Percentiles rank a stretch among this genome's conserved stretches.
phyloP scores from a whole-genome alignment of 164 flowering plant species.

The Macadamia integrifolia region DNA sequence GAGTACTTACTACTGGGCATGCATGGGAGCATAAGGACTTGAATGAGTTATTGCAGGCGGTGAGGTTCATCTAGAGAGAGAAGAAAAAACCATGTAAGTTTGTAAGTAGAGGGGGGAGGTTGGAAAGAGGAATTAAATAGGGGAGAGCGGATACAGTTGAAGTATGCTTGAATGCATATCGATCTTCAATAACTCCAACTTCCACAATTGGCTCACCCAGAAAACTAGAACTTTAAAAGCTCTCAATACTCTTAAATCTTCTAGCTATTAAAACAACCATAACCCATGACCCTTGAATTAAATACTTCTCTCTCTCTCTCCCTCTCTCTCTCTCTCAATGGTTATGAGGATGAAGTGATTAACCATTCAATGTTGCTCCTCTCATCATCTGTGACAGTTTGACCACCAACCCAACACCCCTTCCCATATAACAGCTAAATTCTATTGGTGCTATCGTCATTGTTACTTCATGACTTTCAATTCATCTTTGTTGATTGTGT shows the following conservation, averaged over 20 bases:
- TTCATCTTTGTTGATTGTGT: too few species aligned
- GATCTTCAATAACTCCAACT: constrained; percentile 45
- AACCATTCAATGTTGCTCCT: neutral
- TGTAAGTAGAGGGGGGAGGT: neutral
- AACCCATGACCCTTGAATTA: constrained; percentile 17
- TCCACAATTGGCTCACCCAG: constrained; percentile 45
- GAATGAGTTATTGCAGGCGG: neutral
- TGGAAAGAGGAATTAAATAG: constrained; percentile 27
- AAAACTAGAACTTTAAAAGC: constrained; percentile 35
- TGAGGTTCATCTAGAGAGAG: neutral
- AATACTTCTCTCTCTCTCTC: constrained; percentile 2
- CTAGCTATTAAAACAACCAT: constrained; percentile 16
- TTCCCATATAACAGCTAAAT: too few species aligned
- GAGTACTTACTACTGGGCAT: neutral
- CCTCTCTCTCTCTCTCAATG: neutral
- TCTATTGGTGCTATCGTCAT: too few species aligned
- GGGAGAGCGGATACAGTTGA: constrained; percentile 41
- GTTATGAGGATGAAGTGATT: neutral
- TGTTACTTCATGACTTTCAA: too few species aligned
- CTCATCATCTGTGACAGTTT: too few species aligned
- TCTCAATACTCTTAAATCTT: constrained; percentile 34
- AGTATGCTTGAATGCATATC: constrained; percentile 40
- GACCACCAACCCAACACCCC: too few species aligned
- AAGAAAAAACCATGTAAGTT: neutral
- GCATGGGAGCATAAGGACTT: neutral